These are phyloP conservation scores for Schizopora paradoxa DNA, from an alignment of 1,284 basidiomycete genomes.

Conservation along the genomic window DNA sequence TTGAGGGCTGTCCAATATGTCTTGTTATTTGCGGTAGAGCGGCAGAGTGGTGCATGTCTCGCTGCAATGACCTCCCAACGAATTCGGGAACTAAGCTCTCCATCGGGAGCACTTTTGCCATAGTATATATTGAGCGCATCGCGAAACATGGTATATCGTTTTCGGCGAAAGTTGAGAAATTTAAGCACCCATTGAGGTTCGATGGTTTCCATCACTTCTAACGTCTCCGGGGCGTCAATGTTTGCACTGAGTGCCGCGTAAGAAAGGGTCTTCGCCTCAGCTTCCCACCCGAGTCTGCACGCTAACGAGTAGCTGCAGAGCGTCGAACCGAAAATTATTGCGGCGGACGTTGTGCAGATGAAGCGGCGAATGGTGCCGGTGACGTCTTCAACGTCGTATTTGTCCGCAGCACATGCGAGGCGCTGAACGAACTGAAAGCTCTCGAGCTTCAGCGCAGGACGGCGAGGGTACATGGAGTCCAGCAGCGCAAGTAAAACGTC, in stretches of 20 bases:
- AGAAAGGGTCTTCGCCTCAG: conserved; percentile 35
- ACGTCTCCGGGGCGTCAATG: no score
- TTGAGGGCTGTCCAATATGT: conserved; percentile 4
- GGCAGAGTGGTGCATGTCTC: not conserved
- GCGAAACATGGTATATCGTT: not conserved
- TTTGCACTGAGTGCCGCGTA: no score
- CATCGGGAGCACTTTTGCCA: not conserved
- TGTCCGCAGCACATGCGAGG: conserved; percentile 32
- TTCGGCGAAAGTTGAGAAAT: conserved; percentile 7
- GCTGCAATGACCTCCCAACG: conserved; percentile 7
- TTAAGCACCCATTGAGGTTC: conserved; percentile 8
- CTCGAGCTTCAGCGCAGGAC: not conserved
- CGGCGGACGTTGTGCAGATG: conserved; percentile 48
- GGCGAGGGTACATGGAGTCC: not conserved
- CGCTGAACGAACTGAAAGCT: not conserved
- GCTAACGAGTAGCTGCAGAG: conserved; percentile 38
- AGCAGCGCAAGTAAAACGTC: not conserved
- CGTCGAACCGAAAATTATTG: conserved; percentile 34
- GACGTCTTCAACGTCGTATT: conserved; percentile 40
- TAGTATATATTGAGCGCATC: conserved; percentile 1
- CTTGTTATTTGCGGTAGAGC: conserved; percentile 6
- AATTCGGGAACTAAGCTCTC: not conserved
- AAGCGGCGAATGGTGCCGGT: conserved; percentile 34
- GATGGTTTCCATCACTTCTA: conserved; percentile 2
- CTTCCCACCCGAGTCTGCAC: conserved; percentile 37